Base-by-base conservation (phyloP, 768 basidiomycete genomes). In the Pisolithus microcarpus region DNA sequence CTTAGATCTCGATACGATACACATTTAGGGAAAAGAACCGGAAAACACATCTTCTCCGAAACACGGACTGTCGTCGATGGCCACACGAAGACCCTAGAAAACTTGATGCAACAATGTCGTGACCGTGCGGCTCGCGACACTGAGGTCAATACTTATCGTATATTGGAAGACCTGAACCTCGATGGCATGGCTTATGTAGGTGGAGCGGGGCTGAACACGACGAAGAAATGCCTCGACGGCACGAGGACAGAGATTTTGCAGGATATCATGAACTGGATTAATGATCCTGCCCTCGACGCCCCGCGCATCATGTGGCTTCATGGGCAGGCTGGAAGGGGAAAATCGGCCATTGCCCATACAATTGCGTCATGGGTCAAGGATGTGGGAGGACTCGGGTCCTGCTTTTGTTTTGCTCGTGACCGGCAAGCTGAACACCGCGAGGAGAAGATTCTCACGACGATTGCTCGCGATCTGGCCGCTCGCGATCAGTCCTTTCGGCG, bases 391-490 rank as follows among this genome's bases (percentile, higher is more conserved):
- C 49, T 60, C 1, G 61, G 58, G 26, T 50, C 59, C 19, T 50
- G 46, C 9, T 49, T 62, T 31, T 63, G 54, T 37, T 53, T 61
- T 34, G 40, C 56, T 26, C 49, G 19, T 19, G 45, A 28, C 15
- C 28, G 2, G 24, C 44, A 50, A 24, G 30, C 43, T 2, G 50
- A 43, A 26, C 9, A 38, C 18, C 46, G 50, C 37, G 43, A 46
- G 38, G 43, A 39, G 44, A 26, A 55, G 44, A 11, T 61, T 11
- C 53, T 43, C 7, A 43, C 43, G 7, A 43, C 43, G 2, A 43
- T 43, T n/a, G 23, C 43, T 26, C 43, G 43, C 54, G 56, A 60
- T 18, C 46, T 63, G 16, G 61, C 61, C 30, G 56, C 48, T 1
- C 52, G 55, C 31, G 52, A 61, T 15, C 21, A 30, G 3, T 7